phyloP scores from a whole-genome alignment of 2,329 filamentous ascomycete species.

The Hypoxylon sp. region DNA sequence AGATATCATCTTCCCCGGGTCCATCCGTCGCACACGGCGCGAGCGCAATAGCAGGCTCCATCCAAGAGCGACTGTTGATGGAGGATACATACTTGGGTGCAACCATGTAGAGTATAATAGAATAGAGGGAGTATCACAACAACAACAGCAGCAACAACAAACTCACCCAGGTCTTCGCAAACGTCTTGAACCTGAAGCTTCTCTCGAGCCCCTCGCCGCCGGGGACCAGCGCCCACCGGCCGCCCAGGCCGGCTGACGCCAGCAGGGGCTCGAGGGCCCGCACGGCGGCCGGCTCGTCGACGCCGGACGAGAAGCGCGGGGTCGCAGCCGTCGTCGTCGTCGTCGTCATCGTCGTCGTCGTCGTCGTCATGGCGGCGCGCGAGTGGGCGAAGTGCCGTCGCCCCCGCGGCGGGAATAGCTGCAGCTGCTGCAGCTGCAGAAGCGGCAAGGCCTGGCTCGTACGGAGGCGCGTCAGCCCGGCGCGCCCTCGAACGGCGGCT shows the following conservation, averaged over 20 bases:
- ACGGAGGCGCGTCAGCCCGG: slow-evolving; percentile 3
- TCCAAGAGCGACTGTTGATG: slow-evolving; percentile 10
- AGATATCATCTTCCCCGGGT: slow-evolving; percentile 5
- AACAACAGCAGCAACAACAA: no score
- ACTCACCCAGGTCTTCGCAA: slow-evolving; percentile 70
- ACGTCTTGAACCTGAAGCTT: slow-evolving; percentile 69
- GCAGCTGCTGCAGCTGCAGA: no score
- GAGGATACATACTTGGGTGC: slow-evolving; percentile 1
- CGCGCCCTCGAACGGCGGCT: neutral
- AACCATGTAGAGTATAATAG: slow-evolving; percentile 19
- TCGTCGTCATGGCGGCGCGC: slow-evolving; percentile 15
- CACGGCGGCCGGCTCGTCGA: slow-evolving; percentile 51
- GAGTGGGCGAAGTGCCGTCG: slow-evolving; percentile 25
- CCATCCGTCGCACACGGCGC: neutral
- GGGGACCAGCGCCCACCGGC: slow-evolving; percentile 60
- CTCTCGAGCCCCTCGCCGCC: slow-evolving; percentile 65
- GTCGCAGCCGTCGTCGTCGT: neutral
- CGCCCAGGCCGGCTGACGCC: slow-evolving; percentile 41
- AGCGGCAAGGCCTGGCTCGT: no score
- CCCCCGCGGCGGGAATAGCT: slow-evolving; percentile 10
- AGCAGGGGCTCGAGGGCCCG: slow-evolving; percentile 49
- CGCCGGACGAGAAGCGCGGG: slow-evolving; percentile 54
- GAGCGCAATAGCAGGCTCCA: no score
- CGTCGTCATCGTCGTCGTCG: slow-evolving; percentile 12
- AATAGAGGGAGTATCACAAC: slow-evolving; percentile 17